A percentile compares a stretch with the other conserved stretches of the same genome.
These are phyloP conservation scores for Thoreauomyces humboldtii DNA, from an alignment of 192 early-diverging fungal genomes.

Conservation along the genomic window DNA sequence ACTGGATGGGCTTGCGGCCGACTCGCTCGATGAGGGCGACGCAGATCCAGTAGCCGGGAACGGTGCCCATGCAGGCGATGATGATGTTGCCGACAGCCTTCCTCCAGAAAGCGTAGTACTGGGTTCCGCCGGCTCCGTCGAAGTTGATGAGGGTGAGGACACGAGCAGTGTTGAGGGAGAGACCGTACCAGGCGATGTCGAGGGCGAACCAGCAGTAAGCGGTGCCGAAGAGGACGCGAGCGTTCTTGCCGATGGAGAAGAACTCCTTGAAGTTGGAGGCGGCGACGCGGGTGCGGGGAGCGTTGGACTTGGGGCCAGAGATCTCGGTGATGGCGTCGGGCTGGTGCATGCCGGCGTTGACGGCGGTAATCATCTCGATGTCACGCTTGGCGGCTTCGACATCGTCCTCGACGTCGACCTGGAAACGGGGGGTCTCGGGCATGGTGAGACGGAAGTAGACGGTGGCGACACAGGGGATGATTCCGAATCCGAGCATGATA, in stretches of 20 bases:
- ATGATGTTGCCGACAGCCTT: conserved; percentile 85
- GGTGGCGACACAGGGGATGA: conserved; percentile 75
- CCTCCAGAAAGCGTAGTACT: conserved; percentile 27
- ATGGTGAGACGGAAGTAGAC: conserved; percentile 89
- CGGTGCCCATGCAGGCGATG: conserved; percentile 60
- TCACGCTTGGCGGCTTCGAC: conserved; percentile 50
- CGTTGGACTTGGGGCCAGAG: neutral
- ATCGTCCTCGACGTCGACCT: conserved; percentile 68
- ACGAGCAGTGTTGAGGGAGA: conserved; percentile 27
- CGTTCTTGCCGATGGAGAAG: conserved; percentile 79
- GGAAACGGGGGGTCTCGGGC: conserved; percentile 91
- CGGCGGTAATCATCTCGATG: conserved; percentile 26
- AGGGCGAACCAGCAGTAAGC: conserved; percentile 49
- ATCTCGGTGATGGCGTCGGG: conserved; percentile 2
- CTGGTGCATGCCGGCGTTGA: conserved; percentile 33
- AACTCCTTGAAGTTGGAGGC: conserved; percentile 41
- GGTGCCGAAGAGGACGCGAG: conserved; percentile 65
- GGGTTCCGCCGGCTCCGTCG: conserved; percentile 14
- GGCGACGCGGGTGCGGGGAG: conserved; percentile 14
- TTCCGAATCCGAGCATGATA: conserved; percentile 79
- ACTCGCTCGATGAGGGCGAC: conserved; percentile 84
- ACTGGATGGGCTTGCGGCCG: conserved; percentile 92
- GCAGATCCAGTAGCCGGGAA: conserved; percentile 96
- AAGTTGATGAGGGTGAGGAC: conserved; percentile 27
- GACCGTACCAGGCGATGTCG: conserved; percentile 53